Evolutionary conservation across 164 flowering plant species (phyloP).

Genomic region (Annona squamosa): DNA sequence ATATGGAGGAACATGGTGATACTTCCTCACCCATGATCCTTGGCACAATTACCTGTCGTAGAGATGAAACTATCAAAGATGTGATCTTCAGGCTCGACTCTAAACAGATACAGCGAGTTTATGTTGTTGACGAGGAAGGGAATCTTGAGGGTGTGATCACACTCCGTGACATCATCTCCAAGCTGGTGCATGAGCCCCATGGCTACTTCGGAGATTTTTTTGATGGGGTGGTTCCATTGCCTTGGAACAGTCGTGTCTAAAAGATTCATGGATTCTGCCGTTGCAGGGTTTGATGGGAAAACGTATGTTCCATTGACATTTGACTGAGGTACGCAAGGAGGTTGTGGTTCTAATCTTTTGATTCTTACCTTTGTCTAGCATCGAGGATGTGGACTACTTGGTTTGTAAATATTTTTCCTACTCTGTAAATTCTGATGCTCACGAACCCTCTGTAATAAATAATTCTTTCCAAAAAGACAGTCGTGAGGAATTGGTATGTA

Average conservation of each 20-base stretch:
- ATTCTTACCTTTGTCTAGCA: no score
- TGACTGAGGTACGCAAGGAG: no score
- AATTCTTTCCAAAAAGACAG: no score
- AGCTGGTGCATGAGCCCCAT: constrained; percentile 86
- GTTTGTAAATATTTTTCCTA: no score
- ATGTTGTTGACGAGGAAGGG: constrained; percentile 62
- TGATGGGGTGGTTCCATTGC: constrained; percentile 83
- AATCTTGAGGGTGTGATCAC: constrained; percentile 86
- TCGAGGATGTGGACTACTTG: no score
- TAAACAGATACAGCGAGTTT: constrained; percentile 69
- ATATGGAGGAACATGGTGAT: constrained; percentile 44
- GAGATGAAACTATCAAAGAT: constrained; percentile 52
- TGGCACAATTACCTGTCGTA: constrained; percentile 63
- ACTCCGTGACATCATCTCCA: constrained; percentile 91
- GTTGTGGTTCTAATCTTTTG: no score
- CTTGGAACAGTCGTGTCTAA: constrained; percentile 66
- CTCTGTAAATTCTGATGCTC: no score
- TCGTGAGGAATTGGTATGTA: no score
- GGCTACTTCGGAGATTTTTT: constrained; percentile 96
- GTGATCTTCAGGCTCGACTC: constrained; percentile 64
- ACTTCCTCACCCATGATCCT: constrained; percentile 44
- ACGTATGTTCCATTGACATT: no score
- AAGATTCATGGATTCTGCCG: background rate
- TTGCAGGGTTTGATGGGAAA: background rate
- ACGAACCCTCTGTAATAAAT: no score